Percentiles rank a stretch among this genome's conserved stretches.
Evolutionary conservation across 2,329 filamentous ascomycete species (phyloP).

Genomic region (Phaeoacremonium minimum): DNA sequence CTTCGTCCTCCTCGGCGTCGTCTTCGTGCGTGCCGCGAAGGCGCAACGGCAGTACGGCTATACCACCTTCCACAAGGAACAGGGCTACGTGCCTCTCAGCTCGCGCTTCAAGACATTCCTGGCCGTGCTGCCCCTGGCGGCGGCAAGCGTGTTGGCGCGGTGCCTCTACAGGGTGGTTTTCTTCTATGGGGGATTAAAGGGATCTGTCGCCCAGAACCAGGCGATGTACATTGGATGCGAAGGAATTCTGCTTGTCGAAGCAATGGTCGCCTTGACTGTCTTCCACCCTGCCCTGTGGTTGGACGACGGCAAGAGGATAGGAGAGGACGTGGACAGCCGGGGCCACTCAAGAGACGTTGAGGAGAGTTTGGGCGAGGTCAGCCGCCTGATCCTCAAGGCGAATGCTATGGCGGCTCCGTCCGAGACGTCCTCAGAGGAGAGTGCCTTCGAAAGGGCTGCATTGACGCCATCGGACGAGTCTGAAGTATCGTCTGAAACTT

Average conservation of each 20-base stretch:
- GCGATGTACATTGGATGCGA: slow-evolving; percentile 21
- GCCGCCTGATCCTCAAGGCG: slow-evolving; percentile 5
- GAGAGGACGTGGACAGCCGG: slow-evolving; percentile 1
- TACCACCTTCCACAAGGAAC: slow-evolving; percentile 19
- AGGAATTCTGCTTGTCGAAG: slow-evolving; percentile 20
- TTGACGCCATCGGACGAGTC: no score
- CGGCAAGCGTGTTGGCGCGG: slow-evolving; percentile 17
- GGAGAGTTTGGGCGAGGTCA: slow-evolving; percentile 2
- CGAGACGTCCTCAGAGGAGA: slow-evolving; percentile 6
- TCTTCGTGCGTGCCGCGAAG: slow-evolving; percentile 14
- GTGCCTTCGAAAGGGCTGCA: no score
- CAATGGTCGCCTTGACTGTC: slow-evolving; percentile 18
- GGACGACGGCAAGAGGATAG: slow-evolving; percentile 3
- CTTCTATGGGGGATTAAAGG: slow-evolving; percentile 17
- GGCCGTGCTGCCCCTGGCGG: slow-evolving; percentile 15
- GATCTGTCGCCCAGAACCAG: slow-evolving; percentile 16
- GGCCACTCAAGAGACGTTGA: slow-evolving; percentile 1
- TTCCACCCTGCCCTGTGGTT: slow-evolving; percentile 21
- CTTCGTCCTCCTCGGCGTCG: slow-evolving; percentile 15
- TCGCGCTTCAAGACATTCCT: slow-evolving; percentile 20
- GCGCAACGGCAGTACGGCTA: slow-evolving; percentile 18
- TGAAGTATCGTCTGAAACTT: no score
- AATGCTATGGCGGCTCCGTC: slow-evolving; percentile 6
- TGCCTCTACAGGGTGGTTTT: slow-evolving; percentile 19
- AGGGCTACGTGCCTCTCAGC: slow-evolving; percentile 17